Evolutionary conservation across 139 green algal species (phyloP), one percentile per base, ranked within the genome.

Genomic region (Coccomyxa sp.): DNA sequence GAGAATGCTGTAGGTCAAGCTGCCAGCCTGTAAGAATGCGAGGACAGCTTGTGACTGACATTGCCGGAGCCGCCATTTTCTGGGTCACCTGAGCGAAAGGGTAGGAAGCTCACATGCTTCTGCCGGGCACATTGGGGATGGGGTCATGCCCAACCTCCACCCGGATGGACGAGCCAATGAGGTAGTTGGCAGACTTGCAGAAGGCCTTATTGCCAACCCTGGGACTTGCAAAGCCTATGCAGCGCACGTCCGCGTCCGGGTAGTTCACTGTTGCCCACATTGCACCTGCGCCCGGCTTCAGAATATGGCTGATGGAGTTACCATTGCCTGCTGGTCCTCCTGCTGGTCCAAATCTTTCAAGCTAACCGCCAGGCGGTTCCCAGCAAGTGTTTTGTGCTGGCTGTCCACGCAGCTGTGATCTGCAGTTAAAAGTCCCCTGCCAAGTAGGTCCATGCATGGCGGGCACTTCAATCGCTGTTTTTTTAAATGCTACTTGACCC

Each of bases 121-220:
- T n/a, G n/a, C n/a, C n/a, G n/a, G n/a, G n/a, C n/a, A n/a, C n/a
- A n/a, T n/a, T n/a, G n/a, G 80, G 80, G 18, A 84, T 69, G 0
- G 80, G 80, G 70, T 84, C 80, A 22, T 36, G 41, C 7, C 80
- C 80, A 8, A 81, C 70, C 35, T 81, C 55, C 9, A 84, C 38
- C 0, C 80, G 55, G 35, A 78, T 41, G 68, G 31, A 55, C 75
- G 68, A 74, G 68, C 80, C 80, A 6, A 84, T 75, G 8, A 84
- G 75, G 44, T 68, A 73, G 37, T 78, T 68, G 64, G 81, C 77
- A 8, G 80, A 75, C 35, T 54, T 39, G 27, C 41, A 55, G 41
- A 84, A 81, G 3, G n/a, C 24, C 16, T 44, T 58, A 70, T 84
- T 84, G 44, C 69, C 80, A 27, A 81, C 75, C 18, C 75, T 39